Conservation (phyloP, 2,329 filamentous ascomycete species). For the Aspergillus carbonarius region DNA sequence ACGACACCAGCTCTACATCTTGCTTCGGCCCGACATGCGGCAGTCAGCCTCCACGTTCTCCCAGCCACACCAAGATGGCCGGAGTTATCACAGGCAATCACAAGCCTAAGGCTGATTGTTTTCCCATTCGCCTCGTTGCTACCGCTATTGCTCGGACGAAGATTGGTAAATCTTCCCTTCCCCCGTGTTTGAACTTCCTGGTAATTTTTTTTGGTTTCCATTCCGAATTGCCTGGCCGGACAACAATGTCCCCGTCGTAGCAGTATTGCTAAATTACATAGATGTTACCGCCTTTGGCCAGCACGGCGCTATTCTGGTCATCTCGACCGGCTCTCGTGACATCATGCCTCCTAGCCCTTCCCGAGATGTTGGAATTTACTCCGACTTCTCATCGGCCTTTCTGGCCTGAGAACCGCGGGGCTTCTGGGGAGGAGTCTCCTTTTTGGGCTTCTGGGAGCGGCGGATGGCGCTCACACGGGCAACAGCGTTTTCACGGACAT, state of each 20-base stretch:
- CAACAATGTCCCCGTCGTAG: conserved; percentile 17
- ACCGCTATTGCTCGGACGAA: not conserved
- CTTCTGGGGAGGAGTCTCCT: conserved; percentile 72
- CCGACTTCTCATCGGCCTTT: conserved; percentile 57
- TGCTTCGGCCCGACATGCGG: conserved; percentile 30
- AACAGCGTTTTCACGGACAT: conserved; percentile 75
- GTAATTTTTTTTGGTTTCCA: conserved; percentile 14
- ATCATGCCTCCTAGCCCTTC: conserved; percentile 12
- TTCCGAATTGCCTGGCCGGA: conserved; percentile 14
- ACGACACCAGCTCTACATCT: conserved; percentile 7
- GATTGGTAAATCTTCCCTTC: not conserved
- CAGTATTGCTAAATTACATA: conserved; percentile 33
- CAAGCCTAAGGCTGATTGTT: conserved; percentile 18
- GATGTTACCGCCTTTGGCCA: conserved; percentile 26
- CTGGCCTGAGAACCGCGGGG: conserved; percentile 74
- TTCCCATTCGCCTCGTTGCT: conserved; percentile 12
- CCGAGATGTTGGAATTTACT: conserved; percentile 27
- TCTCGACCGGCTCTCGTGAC: conserved; percentile 14
- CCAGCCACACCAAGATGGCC: not conserved
- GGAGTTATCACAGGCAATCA: conserved; percentile 1
- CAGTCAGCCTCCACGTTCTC: conserved; percentile 8
- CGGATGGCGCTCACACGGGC: conserved; percentile 84
- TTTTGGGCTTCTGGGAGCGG: conserved; percentile 73
- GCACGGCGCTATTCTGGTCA: conserved; percentile 23
- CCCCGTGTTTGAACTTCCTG: conserved; percentile 2